These are phyloP conservation scores for Clarkia xantiana DNA, from an alignment of 345 rosid genomes.

Conservation along the genomic window DNA sequence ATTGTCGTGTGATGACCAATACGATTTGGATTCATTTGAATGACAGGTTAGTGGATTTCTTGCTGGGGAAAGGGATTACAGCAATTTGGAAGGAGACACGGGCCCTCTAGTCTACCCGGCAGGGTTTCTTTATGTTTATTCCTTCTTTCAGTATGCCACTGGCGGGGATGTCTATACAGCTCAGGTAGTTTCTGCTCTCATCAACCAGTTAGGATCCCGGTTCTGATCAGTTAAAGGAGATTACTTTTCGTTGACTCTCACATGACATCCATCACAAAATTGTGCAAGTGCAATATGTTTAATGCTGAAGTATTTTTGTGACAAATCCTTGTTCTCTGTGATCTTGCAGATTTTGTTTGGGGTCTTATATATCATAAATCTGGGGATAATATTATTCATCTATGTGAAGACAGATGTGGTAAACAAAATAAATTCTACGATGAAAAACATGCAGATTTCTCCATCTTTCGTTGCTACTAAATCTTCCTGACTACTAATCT, in stretches of 20 bases:
- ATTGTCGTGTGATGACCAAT: background rate
- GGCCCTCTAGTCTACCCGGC: slow-evolving; percentile 96
- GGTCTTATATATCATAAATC: slow-evolving; percentile 53
- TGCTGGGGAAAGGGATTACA: slow-evolving; percentile 80
- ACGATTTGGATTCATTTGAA: slow-evolving; percentile 6
- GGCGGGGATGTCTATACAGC: slow-evolving; percentile 63
- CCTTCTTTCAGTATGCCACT: slow-evolving; percentile 54
- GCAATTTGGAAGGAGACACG: slow-evolving; percentile 79
- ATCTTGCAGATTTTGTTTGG: slow-evolving; percentile 71
- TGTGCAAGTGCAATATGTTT: background rate
- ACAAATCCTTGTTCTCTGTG: background rate
- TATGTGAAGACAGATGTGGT: slow-evolving; percentile 75
- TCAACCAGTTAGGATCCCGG: background rate
- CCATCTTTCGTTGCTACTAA: background rate
- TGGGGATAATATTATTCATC: slow-evolving; percentile 53
- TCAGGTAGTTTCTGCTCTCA: slow-evolving; percentile 34
- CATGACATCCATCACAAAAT: background rate
- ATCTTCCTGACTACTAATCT: background rate
- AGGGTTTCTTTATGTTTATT: slow-evolving; percentile 81
- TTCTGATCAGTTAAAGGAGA: background rate
- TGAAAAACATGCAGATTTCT: background rate
- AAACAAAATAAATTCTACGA: slow-evolving; percentile 7
- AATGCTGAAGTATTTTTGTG: background rate
- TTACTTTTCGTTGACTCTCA: background rate
- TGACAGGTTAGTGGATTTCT: slow-evolving; percentile 77